Evolutionary conservation across 352 stramenopile genomes (phyloP).

Genomic region (Globisporangium nagaii): DNA sequence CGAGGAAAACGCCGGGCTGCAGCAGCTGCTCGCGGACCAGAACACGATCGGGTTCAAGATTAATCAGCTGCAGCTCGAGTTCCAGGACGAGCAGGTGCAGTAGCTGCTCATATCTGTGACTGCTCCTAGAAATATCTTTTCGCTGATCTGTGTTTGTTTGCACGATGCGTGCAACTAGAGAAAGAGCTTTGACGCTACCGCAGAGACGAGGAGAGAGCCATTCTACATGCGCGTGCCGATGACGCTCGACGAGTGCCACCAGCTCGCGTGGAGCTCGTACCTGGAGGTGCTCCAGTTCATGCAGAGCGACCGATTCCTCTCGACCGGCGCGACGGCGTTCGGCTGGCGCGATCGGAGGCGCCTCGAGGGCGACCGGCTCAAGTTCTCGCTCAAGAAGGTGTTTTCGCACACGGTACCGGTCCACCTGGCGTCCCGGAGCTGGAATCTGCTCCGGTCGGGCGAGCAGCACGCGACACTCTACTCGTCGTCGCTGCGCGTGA

Average conservation of each 20-base stretch:
- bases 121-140: too few species aligned
- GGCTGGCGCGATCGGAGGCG: conserved; percentile 28
- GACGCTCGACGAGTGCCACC: conserved; percentile 34
- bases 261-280: conserved; percentile 29
- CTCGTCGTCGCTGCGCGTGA: conserved; percentile 40
- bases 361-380: conserved; percentile 14
- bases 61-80: conserved; percentile 26
- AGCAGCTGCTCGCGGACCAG: conserved; percentile 32
- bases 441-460: conserved; percentile 15
- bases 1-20: conserved; percentile 43
- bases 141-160: too few species aligned
- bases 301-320: conserved; percentile 25
- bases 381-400: conserved; percentile 28
- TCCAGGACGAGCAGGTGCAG: conserved; percentile 17
- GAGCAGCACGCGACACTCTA: conserved; percentile 24
- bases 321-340: conserved; percentile 24
- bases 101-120: too few species aligned
- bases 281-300: conserved; percentile 37
- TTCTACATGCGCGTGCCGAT: conserved; percentile 20
- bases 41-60: conserved; percentile 36
- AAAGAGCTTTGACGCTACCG: conserved; percentile 1
- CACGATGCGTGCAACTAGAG: neutral
- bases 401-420: conserved; percentile 15
- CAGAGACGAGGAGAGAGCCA: neutral
- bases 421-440: conserved; percentile 16